These are phyloP conservation scores for Cadophora sp. DNA, from an alignment of 2,329 filamentous ascomycete genomes.

Conservation along the genomic window DNA sequence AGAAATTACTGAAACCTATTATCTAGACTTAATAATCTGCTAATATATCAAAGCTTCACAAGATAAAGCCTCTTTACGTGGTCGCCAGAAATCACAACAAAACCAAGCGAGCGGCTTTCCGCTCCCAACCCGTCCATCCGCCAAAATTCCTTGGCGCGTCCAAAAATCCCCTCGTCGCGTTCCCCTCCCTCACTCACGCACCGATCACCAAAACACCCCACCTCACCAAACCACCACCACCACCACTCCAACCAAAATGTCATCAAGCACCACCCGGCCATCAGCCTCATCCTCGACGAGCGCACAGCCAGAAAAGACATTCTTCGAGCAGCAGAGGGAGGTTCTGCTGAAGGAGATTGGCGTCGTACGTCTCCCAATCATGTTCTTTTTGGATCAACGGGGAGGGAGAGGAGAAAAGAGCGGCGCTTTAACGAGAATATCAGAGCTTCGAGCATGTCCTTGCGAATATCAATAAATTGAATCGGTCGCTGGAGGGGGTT, in stretches of 20 bases:
- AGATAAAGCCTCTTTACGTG: too few species aligned
- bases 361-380: conserved; percentile 56
- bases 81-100: neutral
- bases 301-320: conserved; percentile 57
- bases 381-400: neutral
- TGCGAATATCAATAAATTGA: conserved; percentile 94
- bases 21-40: too few species aligned
- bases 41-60: too few species aligned
- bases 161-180: conserved; percentile 8
- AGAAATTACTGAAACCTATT: too few species aligned
- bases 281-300: conserved; percentile 29
- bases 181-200: neutral
- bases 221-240: neutral
- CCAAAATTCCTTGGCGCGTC: conserved; percentile 6
- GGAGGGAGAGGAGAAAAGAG: neutral
- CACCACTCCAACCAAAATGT: conserved; percentile 29
- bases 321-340: conserved; percentile 80
- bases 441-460: conserved; percentile 87
- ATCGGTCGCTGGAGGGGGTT: conserved; percentile 88
- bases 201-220: neutral
- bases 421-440: conserved; percentile 10
- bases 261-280: conserved; percentile 35
- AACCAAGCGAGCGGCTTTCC: neutral
- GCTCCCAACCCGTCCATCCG: conserved; percentile 2
- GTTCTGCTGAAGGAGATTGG: conserved; percentile 75